Evolutionary conservation across 768 basidiomycete genomes (phyloP), one percentile per base, ranked within the genome.

Genomic region (Boletus rubescentipes): DNA sequence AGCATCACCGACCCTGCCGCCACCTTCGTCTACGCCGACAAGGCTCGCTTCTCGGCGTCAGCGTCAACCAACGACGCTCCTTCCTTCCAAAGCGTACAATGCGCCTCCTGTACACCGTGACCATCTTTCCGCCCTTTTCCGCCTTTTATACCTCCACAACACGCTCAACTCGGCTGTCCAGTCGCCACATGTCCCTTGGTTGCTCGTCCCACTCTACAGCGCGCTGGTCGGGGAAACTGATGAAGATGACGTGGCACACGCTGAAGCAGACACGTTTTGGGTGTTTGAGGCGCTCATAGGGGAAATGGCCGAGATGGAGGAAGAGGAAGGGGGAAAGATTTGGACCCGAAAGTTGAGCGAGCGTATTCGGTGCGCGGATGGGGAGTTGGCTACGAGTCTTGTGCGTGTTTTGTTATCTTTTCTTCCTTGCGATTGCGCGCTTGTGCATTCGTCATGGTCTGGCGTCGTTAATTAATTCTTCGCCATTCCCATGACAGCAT

Each of bases 201-300:
- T 91, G 10, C 76, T 91, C 11, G 76, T 91, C 15, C 86, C 87
- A 0, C 63, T 91, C 21, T 90, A 89, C 66, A 77, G 78, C 9
- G 81, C 80, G 0, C 71, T 90, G 45, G 69, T 73, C 16, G 79
- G 82, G 62, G 89, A 91, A 62, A 74, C 83, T 2, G 79, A 87
- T 16, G 68, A 77, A 0, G 78, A 81, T 49, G 85, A 88, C 39
- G 66, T 80, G 10, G 76, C 79, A 0, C 87, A 91, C 65, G 79
- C 78, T 5, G 90, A 92, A 67, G 89, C 90, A 2, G 90, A 92
- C 61, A 79, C 85, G 0, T 92, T 92, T 66, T 92, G 89, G 90
- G 62, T 91, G 5, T 87, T 91, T 51, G 88, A 91, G 66, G 79
- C 83, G 0, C 75, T 91, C 60, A 72, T 90, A 0, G 82, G 84